Evolutionary conservation across 805 yeast genomes (phyloP).

Genomic region (Candida parachauliodes): DNA sequence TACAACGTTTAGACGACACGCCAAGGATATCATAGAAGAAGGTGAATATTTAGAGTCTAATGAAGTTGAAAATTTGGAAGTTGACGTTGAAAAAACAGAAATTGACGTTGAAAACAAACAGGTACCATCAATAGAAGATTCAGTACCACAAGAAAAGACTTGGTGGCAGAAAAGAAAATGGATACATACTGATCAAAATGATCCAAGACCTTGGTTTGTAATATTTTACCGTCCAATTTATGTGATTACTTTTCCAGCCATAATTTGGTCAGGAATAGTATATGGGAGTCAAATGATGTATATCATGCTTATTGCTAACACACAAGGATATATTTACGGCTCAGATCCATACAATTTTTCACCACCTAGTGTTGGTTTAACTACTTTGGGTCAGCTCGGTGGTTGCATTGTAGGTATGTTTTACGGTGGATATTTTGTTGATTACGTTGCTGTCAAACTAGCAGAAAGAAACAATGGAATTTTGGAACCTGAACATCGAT

Average conservation of each 20-base stretch:
- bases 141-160: slow-evolving; percentile 17
- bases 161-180: slow-evolving; percentile 35
- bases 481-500: slow-evolving; percentile 26
- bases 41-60: slow-evolving; percentile 1
- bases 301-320: slow-evolving; percentile 41
- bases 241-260: slow-evolving; percentile 37
- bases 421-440: slow-evolving; percentile 44
- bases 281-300: slow-evolving; percentile 51
- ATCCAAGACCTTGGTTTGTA: slow-evolving; percentile 36
- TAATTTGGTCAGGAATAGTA: slow-evolving; percentile 44
- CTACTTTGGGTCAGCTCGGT: slow-evolving; percentile 41
- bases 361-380: slow-evolving; percentile 37
- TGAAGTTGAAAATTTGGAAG: not conserved
- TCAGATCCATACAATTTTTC: slow-evolving; percentile 38
- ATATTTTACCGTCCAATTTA: slow-evolving; percentile 37
- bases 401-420: slow-evolving; percentile 44
- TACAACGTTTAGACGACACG: slow-evolving; percentile 35
- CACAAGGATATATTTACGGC: slow-evolving; percentile 39
- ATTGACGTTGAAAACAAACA: slow-evolving; percentile 17
- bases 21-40: slow-evolving; percentile 5
- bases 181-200: slow-evolving; percentile 37
- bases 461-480: slow-evolving; percentile 28
- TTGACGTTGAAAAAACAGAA: not conserved
- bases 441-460: slow-evolving; percentile 27
- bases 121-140: slow-evolving; percentile 36